Base-by-base conservation (phyloP, 2,329 filamentous ascomycete genomes). In the Diaporthe nobilis region DNA sequence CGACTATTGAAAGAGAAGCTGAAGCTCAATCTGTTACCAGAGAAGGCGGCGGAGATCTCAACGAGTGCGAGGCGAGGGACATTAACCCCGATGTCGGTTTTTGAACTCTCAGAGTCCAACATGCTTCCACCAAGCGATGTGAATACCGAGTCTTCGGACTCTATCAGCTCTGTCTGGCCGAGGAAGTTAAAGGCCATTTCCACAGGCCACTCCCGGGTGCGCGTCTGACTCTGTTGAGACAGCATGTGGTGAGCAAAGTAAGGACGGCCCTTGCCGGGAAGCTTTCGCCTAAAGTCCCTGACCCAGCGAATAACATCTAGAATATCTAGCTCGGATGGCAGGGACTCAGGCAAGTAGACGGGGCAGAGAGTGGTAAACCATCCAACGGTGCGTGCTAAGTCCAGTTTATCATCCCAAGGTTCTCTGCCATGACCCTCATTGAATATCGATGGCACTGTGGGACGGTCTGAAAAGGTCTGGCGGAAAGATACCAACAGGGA, bases 361-460 rank as follows among this genome's bases (percentile, higher is more conserved):
- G 60, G 60, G 39, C 37, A 63, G 6, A 63, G 60, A 2, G 60
- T 63, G 37, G 60, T 63, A 28, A 63, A 63, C 60, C 60, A 63
- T 6, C 60, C 60, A 44, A 63, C 39, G 15, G 60, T 63, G 15
- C 60, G 60, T 20, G 60, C 44, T 12, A 63, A 44, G 39, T 63
- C 60, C 39, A 44, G n/a, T 44, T 28, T 44, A 6, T 44, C 22
- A 20, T 63, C 60, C 60, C 37, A 44, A n/a, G 60, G 37, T 3
- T 63, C 60, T 63, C 60, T 63, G n/a, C 60, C 60, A 44, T 63
- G 60, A 12, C 60, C 60, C 4, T 63, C 60, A 28, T 63, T 63
- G 39, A 63, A 31, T 63, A 63, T 63, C 22, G 60, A 28, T 44
- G 60, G 60, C 7, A 63, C 60, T 28, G 15, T 22, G 13, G 37